These are phyloP conservation scores for Kluyveromyces lactis DNA, from an alignment of 805 yeast genomes.

Conservation along the genomic window DNA sequence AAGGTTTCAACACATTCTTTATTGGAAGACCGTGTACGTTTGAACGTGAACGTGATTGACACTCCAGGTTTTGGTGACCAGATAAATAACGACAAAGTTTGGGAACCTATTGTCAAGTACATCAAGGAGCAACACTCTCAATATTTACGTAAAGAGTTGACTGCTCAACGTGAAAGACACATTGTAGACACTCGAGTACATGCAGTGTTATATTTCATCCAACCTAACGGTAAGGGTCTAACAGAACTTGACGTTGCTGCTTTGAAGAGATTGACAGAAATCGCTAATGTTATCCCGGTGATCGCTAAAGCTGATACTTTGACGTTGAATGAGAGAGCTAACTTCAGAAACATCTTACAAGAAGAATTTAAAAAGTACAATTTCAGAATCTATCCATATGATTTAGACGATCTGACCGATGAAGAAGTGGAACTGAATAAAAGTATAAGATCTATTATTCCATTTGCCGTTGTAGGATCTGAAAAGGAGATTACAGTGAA, in stretches of 20 bases:
- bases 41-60: slow-evolving; percentile 82
- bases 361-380: slow-evolving; percentile 65
- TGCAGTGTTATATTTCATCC: slow-evolving; percentile 82
- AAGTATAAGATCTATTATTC: slow-evolving; percentile 69
- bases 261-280: slow-evolving; percentile 75
- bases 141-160: slow-evolving; percentile 85
- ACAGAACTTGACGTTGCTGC: slow-evolving; percentile 76
- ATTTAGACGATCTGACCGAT: slow-evolving; percentile 55
- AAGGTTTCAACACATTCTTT: slow-evolving; percentile 60
- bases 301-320: slow-evolving; percentile 90
- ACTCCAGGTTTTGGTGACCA: slow-evolving; percentile 99
- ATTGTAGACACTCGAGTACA: slow-evolving; percentile 89
- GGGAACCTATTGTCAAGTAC: slow-evolving; percentile 94
- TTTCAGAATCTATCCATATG: slow-evolving; percentile 79
- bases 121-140: slow-evolving; percentile 92
- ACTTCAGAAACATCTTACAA: slow-evolving; percentile 70
- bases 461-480: slow-evolving; percentile 93
- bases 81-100: slow-evolving; percentile 87
- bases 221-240: slow-evolving; percentile 83
- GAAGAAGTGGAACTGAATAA: slow-evolving; percentile 68
- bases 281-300: slow-evolving; percentile 89
- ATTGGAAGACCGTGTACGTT: slow-evolving; percentile 78
- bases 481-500: slow-evolving; percentile 66
- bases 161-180: slow-evolving; percentile 81
- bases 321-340: slow-evolving; percentile 75